phyloP scores from a whole-genome alignment of 2,329 filamentous ascomycete species.

The Beauveria pseudobassiana region DNA sequence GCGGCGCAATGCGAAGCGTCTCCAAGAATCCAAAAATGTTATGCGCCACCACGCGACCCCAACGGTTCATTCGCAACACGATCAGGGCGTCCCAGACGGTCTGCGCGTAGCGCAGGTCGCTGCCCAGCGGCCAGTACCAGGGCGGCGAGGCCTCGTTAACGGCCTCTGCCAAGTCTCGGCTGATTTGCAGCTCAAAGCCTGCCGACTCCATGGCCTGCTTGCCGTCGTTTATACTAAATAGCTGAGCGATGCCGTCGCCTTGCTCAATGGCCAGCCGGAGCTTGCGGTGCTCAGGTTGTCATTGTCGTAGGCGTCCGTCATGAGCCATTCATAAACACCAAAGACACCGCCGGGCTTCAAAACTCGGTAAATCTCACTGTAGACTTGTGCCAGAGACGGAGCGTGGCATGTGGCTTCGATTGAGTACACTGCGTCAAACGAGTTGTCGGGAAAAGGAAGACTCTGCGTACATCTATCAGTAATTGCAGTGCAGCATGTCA shows the following conservation, averaged over 20 bases:
- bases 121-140: constrained; percentile 91
- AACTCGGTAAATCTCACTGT: constrained; percentile 89
- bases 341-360: constrained; percentile 94
- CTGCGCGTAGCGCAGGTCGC: constrained; percentile 76
- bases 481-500: background rate
- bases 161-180: constrained; percentile 80
- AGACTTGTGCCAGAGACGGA: constrained; percentile 82
- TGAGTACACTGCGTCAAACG: constrained; percentile 90
- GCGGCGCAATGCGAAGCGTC: constrained; percentile 64
- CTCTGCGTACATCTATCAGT: constrained; percentile 43
- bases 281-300: constrained; percentile 76
- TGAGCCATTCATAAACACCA: constrained; percentile 98
- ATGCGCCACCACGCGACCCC: constrained; percentile 69
- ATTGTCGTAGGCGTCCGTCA: constrained; percentile 94
- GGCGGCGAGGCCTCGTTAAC: constrained; percentile 69
- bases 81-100: constrained; percentile 74
- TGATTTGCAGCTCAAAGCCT: constrained; percentile 74
- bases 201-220: constrained; percentile 76
- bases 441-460: constrained; percentile 90
- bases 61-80: constrained; percentile 81
- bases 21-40: constrained; percentile 71
- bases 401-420: constrained; percentile 97
- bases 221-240: constrained; percentile 81
- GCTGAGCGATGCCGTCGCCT: constrained; percentile 94
- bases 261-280: constrained; percentile 93